Evolutionary conservation across 768 basidiomycete genomes (phyloP), one percentile per base, ranked within the genome.

Genomic region (Agrocybe praecox): DNA sequence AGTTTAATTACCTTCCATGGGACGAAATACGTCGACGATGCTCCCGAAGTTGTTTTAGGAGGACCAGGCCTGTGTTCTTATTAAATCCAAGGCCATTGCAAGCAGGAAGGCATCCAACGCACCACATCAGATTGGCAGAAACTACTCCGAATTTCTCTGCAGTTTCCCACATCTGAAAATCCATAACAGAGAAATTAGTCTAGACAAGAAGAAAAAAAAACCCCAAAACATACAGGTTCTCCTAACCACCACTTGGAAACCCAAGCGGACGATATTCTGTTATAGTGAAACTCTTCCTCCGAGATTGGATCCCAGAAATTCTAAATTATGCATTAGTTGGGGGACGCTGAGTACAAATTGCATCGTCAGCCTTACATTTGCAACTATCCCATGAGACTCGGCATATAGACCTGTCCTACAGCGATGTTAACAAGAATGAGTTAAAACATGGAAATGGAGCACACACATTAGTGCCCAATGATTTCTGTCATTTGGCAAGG

Each of bases 111-210:
- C 22, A 19, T 49, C 36, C 26, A 32, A 76, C 87, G 53, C 51
- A 92, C 93, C 94, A 97, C 94, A 97, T 97, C 44, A 94, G 77
- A 63, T 95, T 94, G 0, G 92, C 94, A 4, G 90, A 89, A 33
- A 83, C 76, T 11, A 93, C 69, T 0, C 88, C 88, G 5, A 87
- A 85, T 56, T 84, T 87, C 56, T 77, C 81, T 2, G 88, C 91
- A 0, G 94, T 95, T 66, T 93, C 91, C 94, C 95, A 97, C 79
- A 96, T 89, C 92, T 94, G 55, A 14, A 52, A 49, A 54, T 26
- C 3, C n/a, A 6, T 10, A 11, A 46, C n/a, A 8, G 33, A 33
- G 52, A 17, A 61, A 43, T 57, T 2, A 29, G 15, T 17, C n/a
- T 17, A 22, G 32, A 40, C 7, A 15, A n/a, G 19, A 19, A 22